phyloP scores from a whole-genome alignment of 1,284 basidiomycete species.

The Leccinum huronense region DNA sequence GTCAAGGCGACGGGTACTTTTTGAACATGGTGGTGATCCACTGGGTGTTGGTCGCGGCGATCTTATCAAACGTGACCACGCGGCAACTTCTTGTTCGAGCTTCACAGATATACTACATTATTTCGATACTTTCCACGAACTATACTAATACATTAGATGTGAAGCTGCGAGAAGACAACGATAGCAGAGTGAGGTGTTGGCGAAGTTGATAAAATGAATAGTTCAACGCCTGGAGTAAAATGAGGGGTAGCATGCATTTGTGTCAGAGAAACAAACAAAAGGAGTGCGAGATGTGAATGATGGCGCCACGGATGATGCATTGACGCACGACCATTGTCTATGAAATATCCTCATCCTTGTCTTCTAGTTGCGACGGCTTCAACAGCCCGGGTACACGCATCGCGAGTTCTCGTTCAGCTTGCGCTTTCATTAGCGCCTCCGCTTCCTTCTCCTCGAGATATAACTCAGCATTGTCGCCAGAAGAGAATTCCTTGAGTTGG shows the following conservation, averaged over 20 bases:
- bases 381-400: conserved; percentile 98
- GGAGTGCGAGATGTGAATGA: conserved; percentile 8
- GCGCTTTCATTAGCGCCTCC: conserved; percentile 64
- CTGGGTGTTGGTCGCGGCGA: conserved; percentile 4
- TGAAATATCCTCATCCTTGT: conserved; percentile 85
- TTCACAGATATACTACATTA: conserved; percentile 33
- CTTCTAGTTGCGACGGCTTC: conserved; percentile 92
- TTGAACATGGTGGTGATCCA: conserved; percentile 35
- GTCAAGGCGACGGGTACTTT: conserved; percentile 22
- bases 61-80: conserved; percentile 18
- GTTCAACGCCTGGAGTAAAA: conserved; percentile 28
- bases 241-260: conserved; percentile 24
- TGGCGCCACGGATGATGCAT: not conserved
- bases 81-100: conserved; percentile 1
- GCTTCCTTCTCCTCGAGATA: conserved; percentile 95
- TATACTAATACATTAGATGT: conserved; percentile 42
- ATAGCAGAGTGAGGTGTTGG: conserved; percentile 33
- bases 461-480: conserved; percentile 76
- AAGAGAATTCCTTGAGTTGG: conserved; percentile 89
- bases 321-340: conserved; percentile 21
- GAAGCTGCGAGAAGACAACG: conserved; percentile 31
- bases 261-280: conserved; percentile 21
- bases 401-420: conserved; percentile 84
- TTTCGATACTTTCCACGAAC: conserved; percentile 29
- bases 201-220: conserved; percentile 29